phyloP scores from a whole-genome alignment of 352 stramenopile genomes.

The Pythium vanterpoolii region DNA sequence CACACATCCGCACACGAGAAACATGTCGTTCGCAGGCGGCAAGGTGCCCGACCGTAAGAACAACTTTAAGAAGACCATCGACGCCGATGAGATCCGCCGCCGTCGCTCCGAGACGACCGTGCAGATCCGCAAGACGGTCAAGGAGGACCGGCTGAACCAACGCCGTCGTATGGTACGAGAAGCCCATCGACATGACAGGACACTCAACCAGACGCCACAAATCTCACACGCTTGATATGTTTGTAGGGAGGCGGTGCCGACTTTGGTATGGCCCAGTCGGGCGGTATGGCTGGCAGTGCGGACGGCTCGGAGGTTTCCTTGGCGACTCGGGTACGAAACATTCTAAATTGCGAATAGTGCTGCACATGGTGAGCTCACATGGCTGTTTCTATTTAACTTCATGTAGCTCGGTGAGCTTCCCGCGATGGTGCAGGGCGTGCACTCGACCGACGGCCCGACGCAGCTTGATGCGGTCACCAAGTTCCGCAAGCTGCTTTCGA shows the following conservation, averaged over 20 bases:
- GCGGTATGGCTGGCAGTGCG: slow-evolving; percentile 26
- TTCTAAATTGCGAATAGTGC: slow-evolving; percentile 3
- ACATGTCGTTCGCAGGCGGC: slow-evolving; percentile 67
- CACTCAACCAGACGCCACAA: not conserved
- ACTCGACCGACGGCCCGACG: slow-evolving; percentile 85
- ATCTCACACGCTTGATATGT: not conserved
- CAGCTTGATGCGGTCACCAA: slow-evolving; percentile 97
- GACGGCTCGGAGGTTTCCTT: slow-evolving; percentile 47
- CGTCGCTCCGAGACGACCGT: slow-evolving; percentile 76
- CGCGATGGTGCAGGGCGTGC: slow-evolving; percentile 92
- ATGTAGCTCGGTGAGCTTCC: slow-evolving; percentile 92
- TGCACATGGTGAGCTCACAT: slow-evolving; percentile 12
- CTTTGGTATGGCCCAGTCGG: slow-evolving; percentile 24
- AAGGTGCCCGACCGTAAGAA: slow-evolving; percentile 73
- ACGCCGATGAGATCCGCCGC: slow-evolving; percentile 69
- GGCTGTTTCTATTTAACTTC: not conserved
- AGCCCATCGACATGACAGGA: not conserved
- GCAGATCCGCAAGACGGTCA: slow-evolving; percentile 83
- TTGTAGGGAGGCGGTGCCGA: slow-evolving; percentile 24
- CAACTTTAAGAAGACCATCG: slow-evolving; percentile 80
- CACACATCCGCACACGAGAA: slow-evolving; percentile 7
- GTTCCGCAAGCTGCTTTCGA: slow-evolving; percentile 98
- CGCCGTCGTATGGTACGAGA: slow-evolving; percentile 66
- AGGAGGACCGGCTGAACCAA: slow-evolving; percentile 81
- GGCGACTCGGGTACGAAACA: slow-evolving; percentile 45